Evolutionary conservation across 352 stramenopile genomes (phyloP).

Genomic region (Pilasporangium apinafurcum): DNA sequence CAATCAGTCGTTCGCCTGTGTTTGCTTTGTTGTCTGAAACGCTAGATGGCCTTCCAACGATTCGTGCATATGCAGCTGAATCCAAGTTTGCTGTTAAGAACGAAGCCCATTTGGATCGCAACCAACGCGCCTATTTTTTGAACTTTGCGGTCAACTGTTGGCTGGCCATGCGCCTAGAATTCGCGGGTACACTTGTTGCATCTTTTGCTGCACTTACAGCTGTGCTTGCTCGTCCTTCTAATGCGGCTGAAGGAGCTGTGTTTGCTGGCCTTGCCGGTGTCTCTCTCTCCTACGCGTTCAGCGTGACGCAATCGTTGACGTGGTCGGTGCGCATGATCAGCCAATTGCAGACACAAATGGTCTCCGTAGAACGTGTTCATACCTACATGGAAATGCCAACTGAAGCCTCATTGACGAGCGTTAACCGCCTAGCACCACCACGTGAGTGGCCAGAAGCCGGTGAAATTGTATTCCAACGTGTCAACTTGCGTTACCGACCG

Average conservation of each 20-base stretch:
- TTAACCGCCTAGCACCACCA: constrained; percentile 59
- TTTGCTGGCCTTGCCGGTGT: constrained; percentile 63
- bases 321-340: constrained; percentile 72
- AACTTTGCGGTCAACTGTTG: constrained; percentile 76
- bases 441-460: constrained; percentile 67
- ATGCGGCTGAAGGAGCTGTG: constrained; percentile 20
- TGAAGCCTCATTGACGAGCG: constrained; percentile 83
- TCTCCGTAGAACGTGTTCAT: constrained; percentile 71
- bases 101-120: constrained; percentile 45
- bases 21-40: constrained; percentile 94
- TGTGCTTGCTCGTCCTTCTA: constrained; percentile 41
- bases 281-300: constrained; percentile 77
- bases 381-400: constrained; percentile 56
- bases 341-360: constrained; percentile 75
- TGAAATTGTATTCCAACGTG: constrained; percentile 68
- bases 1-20: constrained; percentile 90
- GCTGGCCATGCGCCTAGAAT: constrained; percentile 69
- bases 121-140: constrained; percentile 69
- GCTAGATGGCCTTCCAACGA: constrained; percentile 92
- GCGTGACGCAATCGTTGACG: constrained; percentile 70
- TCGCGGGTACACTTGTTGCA: constrained; percentile 57
- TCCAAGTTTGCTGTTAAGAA: constrained; percentile 47
- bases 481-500: constrained; percentile 80
- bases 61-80: constrained; percentile 77
- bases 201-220: constrained; percentile 42